phyloP scores from a whole-genome alignment of 2,329 filamentous ascomycete species.

The Colletotrichum sp. region DNA sequence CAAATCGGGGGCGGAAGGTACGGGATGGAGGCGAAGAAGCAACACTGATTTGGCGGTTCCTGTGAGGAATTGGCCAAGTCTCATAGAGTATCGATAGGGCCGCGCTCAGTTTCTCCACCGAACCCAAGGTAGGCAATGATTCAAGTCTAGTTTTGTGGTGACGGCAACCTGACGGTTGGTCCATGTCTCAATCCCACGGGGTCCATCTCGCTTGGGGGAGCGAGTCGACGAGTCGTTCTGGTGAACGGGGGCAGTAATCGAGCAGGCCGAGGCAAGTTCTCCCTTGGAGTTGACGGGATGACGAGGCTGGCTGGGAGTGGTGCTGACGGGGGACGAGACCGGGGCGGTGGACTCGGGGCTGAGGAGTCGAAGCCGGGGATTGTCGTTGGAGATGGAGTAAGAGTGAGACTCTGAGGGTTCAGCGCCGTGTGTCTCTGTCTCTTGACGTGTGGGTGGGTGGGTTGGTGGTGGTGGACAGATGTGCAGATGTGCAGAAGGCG shows the following conservation, averaged over 20 bases:
- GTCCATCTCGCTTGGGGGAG: not conserved
- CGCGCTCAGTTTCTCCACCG: not conserved
- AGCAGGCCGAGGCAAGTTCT: not conserved
- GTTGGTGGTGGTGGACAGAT: not conserved
- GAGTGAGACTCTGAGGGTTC: slow-evolving; percentile 12
- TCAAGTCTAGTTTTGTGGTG: not conserved
- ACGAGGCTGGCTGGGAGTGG: slow-evolving; percentile 3
- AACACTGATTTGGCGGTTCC: not conserved
- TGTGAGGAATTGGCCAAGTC: not conserved
- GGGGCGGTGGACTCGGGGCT: not conserved
- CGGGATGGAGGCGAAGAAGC: not conserved
- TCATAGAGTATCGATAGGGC: not conserved
- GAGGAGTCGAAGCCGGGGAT: not conserved
- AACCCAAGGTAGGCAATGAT: not conserved
- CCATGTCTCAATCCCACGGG: not conserved
- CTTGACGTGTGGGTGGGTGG: not conserved
- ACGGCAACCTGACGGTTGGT: not conserved
- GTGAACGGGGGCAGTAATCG: not conserved
- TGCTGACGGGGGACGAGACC: not conserved
- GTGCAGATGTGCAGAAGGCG: not conserved
- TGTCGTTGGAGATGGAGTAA: not conserved
- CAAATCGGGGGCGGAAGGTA: not conserved
- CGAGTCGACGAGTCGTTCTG: not conserved
- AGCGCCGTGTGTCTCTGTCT: not conserved
- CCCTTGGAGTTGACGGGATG: not conserved